Evolutionary conservation across 2,329 filamentous ascomycete species (phyloP).

Genomic region (Fusarium mexicanum): DNA sequence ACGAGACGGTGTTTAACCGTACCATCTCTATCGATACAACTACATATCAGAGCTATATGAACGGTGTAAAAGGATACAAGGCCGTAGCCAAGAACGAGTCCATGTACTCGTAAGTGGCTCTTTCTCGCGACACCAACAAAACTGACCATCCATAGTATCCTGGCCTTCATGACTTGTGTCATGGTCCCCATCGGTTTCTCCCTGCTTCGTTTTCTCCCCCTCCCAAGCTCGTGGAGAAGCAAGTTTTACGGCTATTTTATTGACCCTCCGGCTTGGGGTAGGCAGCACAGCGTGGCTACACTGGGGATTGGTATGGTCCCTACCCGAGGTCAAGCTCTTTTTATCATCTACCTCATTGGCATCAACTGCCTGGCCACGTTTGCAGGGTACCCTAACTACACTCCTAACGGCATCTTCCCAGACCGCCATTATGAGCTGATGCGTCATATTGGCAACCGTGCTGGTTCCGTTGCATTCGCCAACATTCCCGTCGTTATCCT

Average conservation of each 20-base stretch:
- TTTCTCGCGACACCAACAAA: not conserved
- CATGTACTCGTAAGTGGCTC: slow-evolving; percentile 28
- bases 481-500: slow-evolving; percentile 55
- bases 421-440: slow-evolving; percentile 42
- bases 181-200: slow-evolving; percentile 36
- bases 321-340: slow-evolving; percentile 55
- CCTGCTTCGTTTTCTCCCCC: slow-evolving; percentile 32
- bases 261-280: slow-evolving; percentile 42
- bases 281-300: slow-evolving; percentile 36
- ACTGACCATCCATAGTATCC: slow-evolving; percentile 11
- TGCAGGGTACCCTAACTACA: slow-evolving; percentile 41
- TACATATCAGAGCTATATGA: slow-evolving; percentile 13
- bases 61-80: slow-evolving; percentile 9
- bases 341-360: slow-evolving; percentile 52
- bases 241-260: slow-evolving; percentile 43
- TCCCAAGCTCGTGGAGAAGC: slow-evolving; percentile 17
- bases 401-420: slow-evolving; percentile 45
- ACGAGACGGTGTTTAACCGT: slow-evolving; percentile 18
- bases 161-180: slow-evolving; percentile 35
- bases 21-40: slow-evolving; percentile 20
- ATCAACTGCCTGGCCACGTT: slow-evolving; percentile 50
- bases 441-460: slow-evolving; percentile 51
- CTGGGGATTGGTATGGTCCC: slow-evolving; percentile 47
- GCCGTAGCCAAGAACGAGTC: slow-evolving; percentile 14
- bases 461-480: slow-evolving; percentile 53